These are phyloP conservation scores for Aspergillus biplanus DNA, from an alignment of 495 filamentous ascomycete species.

Conservation along the genomic window DNA sequence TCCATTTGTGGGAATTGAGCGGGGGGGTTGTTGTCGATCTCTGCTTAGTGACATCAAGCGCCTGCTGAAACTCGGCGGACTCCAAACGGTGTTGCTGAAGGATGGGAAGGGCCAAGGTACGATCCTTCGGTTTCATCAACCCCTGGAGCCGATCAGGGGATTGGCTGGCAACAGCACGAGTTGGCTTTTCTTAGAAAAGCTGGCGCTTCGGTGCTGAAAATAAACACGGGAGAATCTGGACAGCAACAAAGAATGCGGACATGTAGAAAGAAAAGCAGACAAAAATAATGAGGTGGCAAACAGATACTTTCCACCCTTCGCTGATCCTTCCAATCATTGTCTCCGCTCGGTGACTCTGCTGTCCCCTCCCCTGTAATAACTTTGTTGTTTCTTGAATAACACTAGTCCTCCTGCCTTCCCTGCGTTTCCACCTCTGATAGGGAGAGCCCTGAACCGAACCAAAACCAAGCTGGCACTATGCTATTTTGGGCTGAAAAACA, in stretches of 20 bases:
- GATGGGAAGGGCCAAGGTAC: neutral
- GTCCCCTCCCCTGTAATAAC: too few relatives aligned
- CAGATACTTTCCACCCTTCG: too few relatives aligned
- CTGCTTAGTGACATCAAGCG: constrained; percentile 49
- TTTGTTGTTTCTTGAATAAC: too few relatives aligned
- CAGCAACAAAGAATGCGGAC: constrained; percentile 1
- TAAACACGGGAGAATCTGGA: constrained; percentile 5
- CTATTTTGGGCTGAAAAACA: neutral
- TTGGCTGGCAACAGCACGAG: constrained; percentile 6
- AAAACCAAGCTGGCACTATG: neutral
- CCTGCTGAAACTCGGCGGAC: constrained; percentile 39
- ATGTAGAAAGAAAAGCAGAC: too few relatives aligned
- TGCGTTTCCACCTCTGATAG: too few relatives aligned
- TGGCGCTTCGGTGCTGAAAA: constrained; percentile 18
- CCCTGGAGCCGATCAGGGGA: constrained; percentile 7
- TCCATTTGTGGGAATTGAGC: constrained; percentile 22
- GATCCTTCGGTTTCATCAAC: constrained; percentile 16
- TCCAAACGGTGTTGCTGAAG: constrained; percentile 8
- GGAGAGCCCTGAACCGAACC: neutral
- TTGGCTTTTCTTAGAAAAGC: constrained; percentile 1
- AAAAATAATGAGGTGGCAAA: constrained; percentile 1
- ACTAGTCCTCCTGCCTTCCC: too few relatives aligned
- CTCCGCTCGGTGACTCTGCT: neutral
- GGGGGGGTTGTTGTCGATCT: constrained; percentile 30
- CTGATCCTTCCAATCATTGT: neutral